phyloP scores from a whole-genome alignment of 1,284 basidiomycete species.

The Sporisorium scitamineum region DNA sequence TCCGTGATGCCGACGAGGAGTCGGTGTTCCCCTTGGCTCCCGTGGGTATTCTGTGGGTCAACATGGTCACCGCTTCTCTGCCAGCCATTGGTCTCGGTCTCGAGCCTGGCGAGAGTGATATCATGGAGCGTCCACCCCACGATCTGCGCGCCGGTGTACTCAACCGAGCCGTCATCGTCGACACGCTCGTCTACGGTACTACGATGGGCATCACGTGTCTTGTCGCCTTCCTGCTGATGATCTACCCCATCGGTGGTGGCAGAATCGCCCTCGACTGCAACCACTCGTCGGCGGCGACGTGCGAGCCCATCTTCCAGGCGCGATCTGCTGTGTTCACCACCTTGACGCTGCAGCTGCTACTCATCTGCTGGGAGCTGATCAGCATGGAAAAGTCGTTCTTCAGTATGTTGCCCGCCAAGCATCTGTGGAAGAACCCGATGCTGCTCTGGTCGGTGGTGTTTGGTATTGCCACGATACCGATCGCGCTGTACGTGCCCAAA shows the following conservation, averaged over 20 bases:
- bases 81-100: conserved; percentile 64
- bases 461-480: conserved; percentile 55
- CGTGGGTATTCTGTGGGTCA: conserved; percentile 62
- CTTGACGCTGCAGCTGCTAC: conserved; percentile 57
- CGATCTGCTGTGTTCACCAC: conserved; percentile 61
- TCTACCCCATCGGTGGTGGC: conserved; percentile 60
- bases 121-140: conserved; percentile 61
- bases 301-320: conserved; percentile 61
- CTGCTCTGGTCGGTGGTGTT: conserved; percentile 60
- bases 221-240: conserved; percentile 60
- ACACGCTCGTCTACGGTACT: conserved; percentile 61
- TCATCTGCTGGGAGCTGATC: conserved; percentile 64
- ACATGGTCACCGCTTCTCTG: conserved; percentile 62
- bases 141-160: conserved; percentile 59
- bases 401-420: conserved; percentile 54
- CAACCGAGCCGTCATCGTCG: conserved; percentile 56
- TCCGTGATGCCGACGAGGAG: conserved; percentile 56
- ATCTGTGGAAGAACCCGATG: conserved; percentile 58
- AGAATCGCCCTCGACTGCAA: conserved; percentile 56
- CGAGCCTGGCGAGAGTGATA: conserved; percentile 55
- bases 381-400: conserved; percentile 61
- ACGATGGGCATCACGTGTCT: conserved; percentile 63
- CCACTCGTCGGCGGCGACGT: conserved; percentile 47
- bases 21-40: conserved; percentile 62
- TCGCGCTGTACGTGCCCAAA: conserved; percentile 61